Base-by-base conservation (phyloP, 192 early-diverging fungal species). In the Pilobolus umbonatus region DNA sequence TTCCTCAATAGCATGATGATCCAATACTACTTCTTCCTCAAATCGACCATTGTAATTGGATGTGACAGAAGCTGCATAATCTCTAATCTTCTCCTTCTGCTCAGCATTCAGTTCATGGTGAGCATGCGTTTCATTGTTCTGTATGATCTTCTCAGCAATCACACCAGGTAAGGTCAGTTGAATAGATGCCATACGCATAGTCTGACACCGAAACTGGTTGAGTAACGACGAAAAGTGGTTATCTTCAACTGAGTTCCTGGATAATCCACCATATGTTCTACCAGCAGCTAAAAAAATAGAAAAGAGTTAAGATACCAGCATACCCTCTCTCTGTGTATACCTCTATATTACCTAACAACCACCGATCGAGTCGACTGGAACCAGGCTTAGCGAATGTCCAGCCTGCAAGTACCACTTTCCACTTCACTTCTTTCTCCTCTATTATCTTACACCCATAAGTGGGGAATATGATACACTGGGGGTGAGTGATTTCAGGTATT, bases 381-480 rank as follows among this genome's bases (percentile, higher is more conserved):
- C 44, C 43, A 6, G 68, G 68, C 12, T 53, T 60, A 30, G 51
- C 52, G 61, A 55, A 71, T 0, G 57, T 35, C 68, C 68, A 71
- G 14, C 68, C 68, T 14, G 44, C 30, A 22, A 71, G 24, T 5
- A 29, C 40, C 24, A 57, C 43, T 57, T 51, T 56, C 68, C 68
- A 71, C 7, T 51, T 17, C 1, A 22, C 17, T 25, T 52, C 50
- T 19, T 55, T 17, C 15, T 50, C 38, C 6, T 55, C 47, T 11
- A 29, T 38, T 24, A 51, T 36, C n/a, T 60, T 26, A 28, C 30
- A 19, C 14, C 56, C 68, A 52, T 71, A 71, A 25, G 57, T 64
- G 11, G 68, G 68, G 40, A 64, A 71, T 0, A 71, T 35, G 53
- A 71, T 71, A 35, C 62, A 65, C 15, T 71, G 64, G 5, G 50